These are phyloP conservation scores for Talaromyces sp. DNA, from an alignment of 2,329 filamentous ascomycete genomes.

Conservation along the genomic window DNA sequence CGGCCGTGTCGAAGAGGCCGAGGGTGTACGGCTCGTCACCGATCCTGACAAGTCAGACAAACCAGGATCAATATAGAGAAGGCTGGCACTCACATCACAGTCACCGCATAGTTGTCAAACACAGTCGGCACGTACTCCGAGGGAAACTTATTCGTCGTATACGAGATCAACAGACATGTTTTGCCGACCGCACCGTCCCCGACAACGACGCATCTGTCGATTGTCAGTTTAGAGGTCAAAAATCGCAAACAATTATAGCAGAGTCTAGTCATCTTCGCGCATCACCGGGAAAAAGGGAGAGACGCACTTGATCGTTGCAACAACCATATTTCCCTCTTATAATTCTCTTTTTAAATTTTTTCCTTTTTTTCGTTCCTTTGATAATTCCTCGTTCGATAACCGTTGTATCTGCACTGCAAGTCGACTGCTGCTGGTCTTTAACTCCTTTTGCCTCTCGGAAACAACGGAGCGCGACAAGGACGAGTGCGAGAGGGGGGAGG, in stretches of 20 bases:
- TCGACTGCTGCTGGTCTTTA: not conserved
- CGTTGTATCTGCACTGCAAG: not conserved
- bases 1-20: constrained; percentile 95
- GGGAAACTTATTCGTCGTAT: constrained; percentile 99
- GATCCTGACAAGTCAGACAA: too few species aligned
- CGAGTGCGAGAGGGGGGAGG: not conserved
- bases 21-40: constrained; percentile 97
- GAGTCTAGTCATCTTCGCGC: not conserved
- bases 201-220: constrained; percentile 85
- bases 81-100: constrained; percentile 99
- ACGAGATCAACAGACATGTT: constrained; percentile 97
- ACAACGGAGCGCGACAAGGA: not conserved
- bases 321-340: constrained; percentile 42
- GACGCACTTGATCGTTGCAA: constrained; percentile 60
- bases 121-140: constrained; percentile 99
- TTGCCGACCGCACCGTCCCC: constrained; percentile 99
- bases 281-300: not conserved
- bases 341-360: not conserved
- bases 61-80: too few species aligned
- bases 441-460: not conserved
- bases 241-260: not conserved
- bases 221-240: not conserved
- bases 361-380: not conserved
- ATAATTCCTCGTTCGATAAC: not conserved
- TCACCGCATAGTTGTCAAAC: constrained; percentile 99